Conservation (phyloP, 1,284 basidiomycete species). For the Coniophora puteana region DNA sequence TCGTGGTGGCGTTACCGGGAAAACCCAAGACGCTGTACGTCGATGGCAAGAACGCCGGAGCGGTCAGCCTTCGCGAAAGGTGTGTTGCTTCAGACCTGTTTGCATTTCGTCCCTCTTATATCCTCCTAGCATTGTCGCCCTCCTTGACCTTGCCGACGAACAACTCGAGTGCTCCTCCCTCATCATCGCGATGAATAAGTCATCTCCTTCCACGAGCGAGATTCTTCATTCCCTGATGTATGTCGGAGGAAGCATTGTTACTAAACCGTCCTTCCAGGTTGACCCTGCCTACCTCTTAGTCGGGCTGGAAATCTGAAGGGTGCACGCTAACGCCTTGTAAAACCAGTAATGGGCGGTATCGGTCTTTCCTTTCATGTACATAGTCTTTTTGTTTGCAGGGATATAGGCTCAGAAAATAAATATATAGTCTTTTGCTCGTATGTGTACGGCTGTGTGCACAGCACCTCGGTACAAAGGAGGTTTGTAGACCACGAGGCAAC, state of each 20-base stretch:
- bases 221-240: slow-evolving; percentile 81
- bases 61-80: slow-evolving; percentile 78
- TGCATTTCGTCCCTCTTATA: slow-evolving; percentile 6
- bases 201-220: slow-evolving; percentile 52
- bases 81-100: slow-evolving; percentile 26
- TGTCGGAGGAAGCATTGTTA: slow-evolving; percentile 74
- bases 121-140: slow-evolving; percentile 66
- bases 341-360: too few relatives aligned
- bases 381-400: too few relatives aligned
- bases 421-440: too few relatives aligned
- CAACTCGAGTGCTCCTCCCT: slow-evolving; percentile 71
- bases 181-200: slow-evolving; percentile 68
- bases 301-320: slow-evolving; percentile 75
- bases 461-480: too few relatives aligned
- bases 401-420: too few relatives aligned
- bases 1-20: slow-evolving; percentile 71
- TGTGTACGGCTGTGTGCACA: too few relatives aligned
- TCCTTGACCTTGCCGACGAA: slow-evolving; percentile 80
- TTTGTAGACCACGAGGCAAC: too few relatives aligned
- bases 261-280: slow-evolving; percentile 68
- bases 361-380: too few relatives aligned
- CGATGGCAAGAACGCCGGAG: slow-evolving; percentile 74
- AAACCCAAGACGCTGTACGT: slow-evolving; percentile 73
- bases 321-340: too few relatives aligned
- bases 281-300: slow-evolving; percentile 72